Percentiles rank a stretch among this genome's conserved stretches.
phyloP scores from a whole-genome alignment of 495 filamentous ascomycete genomes.

The Astrothelium subdiscretum region DNA sequence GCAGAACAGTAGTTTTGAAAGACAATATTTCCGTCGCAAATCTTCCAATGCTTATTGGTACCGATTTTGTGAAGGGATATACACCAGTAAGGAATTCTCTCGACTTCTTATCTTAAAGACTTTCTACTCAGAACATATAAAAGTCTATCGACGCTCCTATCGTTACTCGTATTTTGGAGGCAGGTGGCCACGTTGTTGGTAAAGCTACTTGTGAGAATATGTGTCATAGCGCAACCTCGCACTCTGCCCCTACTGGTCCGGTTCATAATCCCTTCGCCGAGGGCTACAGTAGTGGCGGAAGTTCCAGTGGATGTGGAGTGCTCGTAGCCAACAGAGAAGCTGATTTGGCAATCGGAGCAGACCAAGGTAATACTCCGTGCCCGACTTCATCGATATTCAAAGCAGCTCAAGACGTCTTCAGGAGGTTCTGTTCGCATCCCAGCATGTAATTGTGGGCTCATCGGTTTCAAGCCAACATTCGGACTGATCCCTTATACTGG shows the following conservation, averaged over 20 bases:
- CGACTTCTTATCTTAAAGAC: not conserved
- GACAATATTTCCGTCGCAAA: constrained; percentile 22
- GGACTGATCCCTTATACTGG: constrained; percentile 26
- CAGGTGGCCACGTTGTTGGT: constrained; percentile 26
- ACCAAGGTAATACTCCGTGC: constrained; percentile 40
- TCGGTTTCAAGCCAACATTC: constrained; percentile 32
- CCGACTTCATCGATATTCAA: not conserved
- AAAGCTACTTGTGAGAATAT: constrained; percentile 34
- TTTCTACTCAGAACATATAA: not conserved
- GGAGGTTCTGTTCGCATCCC: constrained; percentile 32
- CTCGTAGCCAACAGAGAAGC: constrained; percentile 39
- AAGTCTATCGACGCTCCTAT: constrained; percentile 28
- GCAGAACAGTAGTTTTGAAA: constrained; percentile 22
- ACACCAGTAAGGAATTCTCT: constrained; percentile 6
- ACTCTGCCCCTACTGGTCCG: constrained; percentile 28
- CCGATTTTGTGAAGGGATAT: constrained; percentile 19
- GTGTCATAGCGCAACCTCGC: constrained; percentile 27
- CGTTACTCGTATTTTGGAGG: constrained; percentile 36
- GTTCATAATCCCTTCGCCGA: constrained; percentile 29
- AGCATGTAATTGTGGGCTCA: constrained; percentile 25
- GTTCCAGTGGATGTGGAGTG: constrained; percentile 42
- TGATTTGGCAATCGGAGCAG: constrained; percentile 47
- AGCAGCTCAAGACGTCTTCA: not conserved
- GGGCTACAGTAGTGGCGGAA: constrained; percentile 41
- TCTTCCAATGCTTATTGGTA: constrained; percentile 23